Percentiles rank a stretch among this genome's conserved stretches.
These are phyloP conservation scores for Microbotryum saponariae DNA, from an alignment of 1,284 basidiomycete genomes.

Conservation along the genomic window DNA sequence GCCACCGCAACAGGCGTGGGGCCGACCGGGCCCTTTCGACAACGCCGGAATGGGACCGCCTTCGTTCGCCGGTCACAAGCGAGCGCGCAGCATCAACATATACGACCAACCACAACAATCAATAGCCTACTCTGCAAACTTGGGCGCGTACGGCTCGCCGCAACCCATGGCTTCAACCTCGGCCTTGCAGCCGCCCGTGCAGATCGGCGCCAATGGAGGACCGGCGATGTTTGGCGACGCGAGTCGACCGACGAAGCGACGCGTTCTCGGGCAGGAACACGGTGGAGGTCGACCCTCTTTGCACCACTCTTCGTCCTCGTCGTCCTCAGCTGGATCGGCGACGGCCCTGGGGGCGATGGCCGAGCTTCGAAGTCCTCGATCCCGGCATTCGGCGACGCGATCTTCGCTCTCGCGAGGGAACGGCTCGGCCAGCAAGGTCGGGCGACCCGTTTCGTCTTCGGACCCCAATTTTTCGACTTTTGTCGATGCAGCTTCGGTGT, in stretches of 20 bases:
- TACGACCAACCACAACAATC: not conserved
- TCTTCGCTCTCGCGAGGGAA: not conserved
- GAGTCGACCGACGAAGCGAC: not conserved
- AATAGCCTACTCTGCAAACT: not conserved
- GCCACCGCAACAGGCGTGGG: not conserved
- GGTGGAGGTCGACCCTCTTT: not conserved
- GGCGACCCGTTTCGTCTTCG: slow-evolving; percentile 13
- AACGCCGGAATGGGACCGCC: slow-evolving; percentile 1
- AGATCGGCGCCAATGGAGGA: not conserved
- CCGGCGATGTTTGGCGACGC: not conserved
- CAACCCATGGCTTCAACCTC: not conserved
- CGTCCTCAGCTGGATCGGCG: not conserved
- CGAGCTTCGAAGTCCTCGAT: too few relatives aligned
- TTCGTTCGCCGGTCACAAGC: not conserved
- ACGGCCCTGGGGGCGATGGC: not conserved
- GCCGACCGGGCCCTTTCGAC: not conserved
- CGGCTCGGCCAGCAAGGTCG: not conserved
- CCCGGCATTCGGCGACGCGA: not conserved
- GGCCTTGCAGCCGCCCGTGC: not conserved
- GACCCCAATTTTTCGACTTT: slow-evolving; percentile 30
- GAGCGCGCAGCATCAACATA: slow-evolving; percentile 2
- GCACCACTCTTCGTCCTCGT: not conserved
- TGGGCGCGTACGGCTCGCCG: not conserved
- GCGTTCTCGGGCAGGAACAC: not conserved
- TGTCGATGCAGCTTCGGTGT: slow-evolving; percentile 30